phyloP scores from a whole-genome alignment of 805 yeast genomes.

The Blastobotrys terrestris region DNA sequence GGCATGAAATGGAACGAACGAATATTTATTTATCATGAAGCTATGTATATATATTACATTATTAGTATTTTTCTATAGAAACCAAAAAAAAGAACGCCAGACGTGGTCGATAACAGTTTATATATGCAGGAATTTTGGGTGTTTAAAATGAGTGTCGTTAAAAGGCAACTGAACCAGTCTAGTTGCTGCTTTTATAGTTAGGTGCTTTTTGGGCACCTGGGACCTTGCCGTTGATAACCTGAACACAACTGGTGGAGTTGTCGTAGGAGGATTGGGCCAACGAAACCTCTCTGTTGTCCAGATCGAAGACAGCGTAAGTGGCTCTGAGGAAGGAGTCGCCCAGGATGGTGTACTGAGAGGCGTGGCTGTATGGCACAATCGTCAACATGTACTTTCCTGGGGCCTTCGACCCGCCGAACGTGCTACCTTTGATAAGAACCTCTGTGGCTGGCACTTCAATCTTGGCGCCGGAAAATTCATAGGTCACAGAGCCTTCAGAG shows the following conservation, averaged over 20 bases:
- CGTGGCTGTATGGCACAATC: conserved; percentile 21
- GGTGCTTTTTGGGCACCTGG: conserved; percentile 14
- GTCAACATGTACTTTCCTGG: conserved; percentile 26
- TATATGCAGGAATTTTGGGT: background rate
- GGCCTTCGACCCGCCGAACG: conserved; percentile 24
- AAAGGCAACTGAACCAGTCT: background rate
- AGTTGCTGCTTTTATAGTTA: background rate
- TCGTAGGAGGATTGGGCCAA: conserved; percentile 42
- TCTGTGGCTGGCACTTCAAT: conserved; percentile 24
- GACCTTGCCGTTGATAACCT: conserved; percentile 10
- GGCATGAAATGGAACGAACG: background rate
- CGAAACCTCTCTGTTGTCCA: conserved; percentile 50
- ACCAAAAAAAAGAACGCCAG: background rate
- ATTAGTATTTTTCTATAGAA: background rate
- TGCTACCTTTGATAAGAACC: conserved; percentile 18
- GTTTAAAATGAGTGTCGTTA: background rate
- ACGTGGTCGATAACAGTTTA: background rate
- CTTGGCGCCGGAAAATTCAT: conserved; percentile 23
- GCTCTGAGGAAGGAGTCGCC: conserved; percentile 61
- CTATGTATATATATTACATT: background rate
- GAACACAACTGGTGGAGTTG: conserved; percentile 14
- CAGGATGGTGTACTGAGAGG: conserved; percentile 31
- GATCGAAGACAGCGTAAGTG: conserved; percentile 62
- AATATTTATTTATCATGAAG: background rate
- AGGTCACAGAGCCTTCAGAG: conserved; percentile 7